Percentiles rank a stretch among this genome's conserved stretches.
phyloP scores from a whole-genome alignment of 2,329 filamentous ascomycete species.

The Passalora sequoiae region DNA sequence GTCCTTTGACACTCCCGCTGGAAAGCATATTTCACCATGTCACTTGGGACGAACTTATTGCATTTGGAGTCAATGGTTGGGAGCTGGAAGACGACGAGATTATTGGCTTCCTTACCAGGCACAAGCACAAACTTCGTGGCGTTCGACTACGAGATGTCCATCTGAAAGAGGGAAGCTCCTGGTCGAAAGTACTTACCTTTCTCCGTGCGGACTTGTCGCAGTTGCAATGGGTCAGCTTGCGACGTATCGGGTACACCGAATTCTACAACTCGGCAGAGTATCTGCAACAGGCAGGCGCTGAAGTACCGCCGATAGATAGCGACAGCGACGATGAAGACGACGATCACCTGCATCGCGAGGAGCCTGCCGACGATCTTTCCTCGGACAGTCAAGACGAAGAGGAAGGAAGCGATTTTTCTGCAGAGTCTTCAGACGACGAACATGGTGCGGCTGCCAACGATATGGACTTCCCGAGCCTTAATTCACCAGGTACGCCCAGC shows the following conservation, averaged over 20 bases:
- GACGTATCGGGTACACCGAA: constrained; percentile 55
- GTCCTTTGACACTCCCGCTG: constrained; percentile 53
- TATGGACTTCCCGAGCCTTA: constrained; percentile 42
- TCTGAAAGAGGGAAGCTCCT: constrained; percentile 54
- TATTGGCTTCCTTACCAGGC: constrained; percentile 51
- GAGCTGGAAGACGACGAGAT: constrained; percentile 57
- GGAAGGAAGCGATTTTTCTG: constrained; percentile 23
- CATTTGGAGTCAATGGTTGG: constrained; percentile 63
- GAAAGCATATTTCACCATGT: constrained; percentile 60
- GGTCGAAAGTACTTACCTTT: constrained; percentile 56
- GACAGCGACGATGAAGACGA: constrained; percentile 14
- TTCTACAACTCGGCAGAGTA: constrained; percentile 46
- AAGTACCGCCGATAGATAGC: constrained; percentile 43
- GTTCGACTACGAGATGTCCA: constrained; percentile 57
- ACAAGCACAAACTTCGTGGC: constrained; percentile 53
- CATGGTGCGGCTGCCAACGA: constrained; percentile 37
- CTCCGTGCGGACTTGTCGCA: constrained; percentile 53
- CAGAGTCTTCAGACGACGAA: constrained; percentile 34
- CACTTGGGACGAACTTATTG: constrained; percentile 56
- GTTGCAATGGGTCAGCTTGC: constrained; percentile 59
- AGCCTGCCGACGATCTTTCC: constrained; percentile 1
- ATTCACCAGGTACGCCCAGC: constrained; percentile 41
- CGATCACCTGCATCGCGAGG: constrained; percentile 17
- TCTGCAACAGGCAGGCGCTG: constrained; percentile 40
- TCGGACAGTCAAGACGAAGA: constrained; percentile 31